Percentiles rank a stretch among this genome's conserved stretches.
Evolutionary conservation across 2,329 filamentous ascomycete species (phyloP).

Genomic region (Sclerotinia glacialis): DNA sequence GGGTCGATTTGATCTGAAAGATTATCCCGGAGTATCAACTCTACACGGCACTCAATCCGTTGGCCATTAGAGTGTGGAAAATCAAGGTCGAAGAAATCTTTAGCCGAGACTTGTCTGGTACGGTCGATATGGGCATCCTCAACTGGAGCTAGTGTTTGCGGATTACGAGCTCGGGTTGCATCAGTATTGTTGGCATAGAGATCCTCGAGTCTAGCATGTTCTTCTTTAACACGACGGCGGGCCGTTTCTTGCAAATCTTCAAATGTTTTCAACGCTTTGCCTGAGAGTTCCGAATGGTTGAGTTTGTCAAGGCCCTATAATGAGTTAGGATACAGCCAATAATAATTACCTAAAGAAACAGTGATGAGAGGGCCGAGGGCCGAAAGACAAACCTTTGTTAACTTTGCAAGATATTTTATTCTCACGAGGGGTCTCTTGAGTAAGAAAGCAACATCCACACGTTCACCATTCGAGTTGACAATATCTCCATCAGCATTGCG

Average conservation of each 20-base stretch:
- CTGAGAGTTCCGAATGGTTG: slow-evolving; percentile 46
- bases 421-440: slow-evolving; percentile 85
- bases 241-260: slow-evolving; percentile 71
- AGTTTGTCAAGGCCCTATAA: slow-evolving; percentile 30
- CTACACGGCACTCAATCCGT: slow-evolving; percentile 81
- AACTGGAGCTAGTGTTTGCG: slow-evolving; percentile 70
- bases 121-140: slow-evolving; percentile 69
- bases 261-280: slow-evolving; percentile 45
- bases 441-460: slow-evolving; percentile 90
- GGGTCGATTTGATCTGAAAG: slow-evolving; percentile 60
- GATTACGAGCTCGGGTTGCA: slow-evolving; percentile 73
- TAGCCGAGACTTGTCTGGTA: slow-evolving; percentile 78
- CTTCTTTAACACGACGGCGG: slow-evolving; percentile 69
- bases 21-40: slow-evolving; percentile 82
- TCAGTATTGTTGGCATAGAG: slow-evolving; percentile 85
- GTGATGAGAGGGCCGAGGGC: neutral
- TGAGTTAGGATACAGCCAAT: slow-evolving; percentile 16
- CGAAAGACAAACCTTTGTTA: slow-evolving; percentile 61
- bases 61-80: slow-evolving; percentile 87
- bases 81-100: slow-evolving; percentile 86
- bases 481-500: slow-evolving; percentile 64
- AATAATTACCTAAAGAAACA: neutral
- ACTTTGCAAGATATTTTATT: slow-evolving; percentile 82
- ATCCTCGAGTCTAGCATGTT: slow-evolving; percentile 72
- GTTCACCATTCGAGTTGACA: slow-evolving; percentile 65